Evolutionary conservation across 202 grass and related monocot species (phyloP), one percentile per base, ranked within the genome.

Genomic region (Carex sylvatica): DNA sequence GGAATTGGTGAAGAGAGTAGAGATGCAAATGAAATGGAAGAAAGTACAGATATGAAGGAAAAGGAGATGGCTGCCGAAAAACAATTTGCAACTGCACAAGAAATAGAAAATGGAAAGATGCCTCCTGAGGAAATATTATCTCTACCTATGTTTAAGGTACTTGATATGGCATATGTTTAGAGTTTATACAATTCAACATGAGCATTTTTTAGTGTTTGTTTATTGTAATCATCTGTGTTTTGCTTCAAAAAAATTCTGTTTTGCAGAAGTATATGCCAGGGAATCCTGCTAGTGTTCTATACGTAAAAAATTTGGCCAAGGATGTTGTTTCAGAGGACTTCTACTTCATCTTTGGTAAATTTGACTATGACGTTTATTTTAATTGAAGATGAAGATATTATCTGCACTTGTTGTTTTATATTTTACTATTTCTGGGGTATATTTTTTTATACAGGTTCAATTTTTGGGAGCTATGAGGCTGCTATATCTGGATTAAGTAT

Each of bases 61-160:
- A 76, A 75, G 14, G 64, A 66, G 42, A 31, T 30, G 82, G 36
- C 84, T 66, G 75, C 87, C 80, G 69, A 88, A 83, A 93, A 86
- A 36, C 68, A 77, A 58, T 91, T 91, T 86, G 85, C 89, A 61
- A 84, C 86, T 26, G 58, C 92, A 54, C 85, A 91, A 61, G 95
- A 94, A 90, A 93, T 94, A 75, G 89, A 87, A 81, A 91, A 79
- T 76, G 89, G 91, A 19, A 98, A 91, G 91, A 76, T 98, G 82
- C 87, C 89, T 14, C 88, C 86, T 11, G 90, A 98, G 80, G 92
- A 94, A 82, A 94, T 98, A 90, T 84, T 94, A 82, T 98, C 90
- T 73, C 92, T 94, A 81, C 90, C 92, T 40, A 98, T 94, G 92
- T 98, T 98, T 64, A 93, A 98, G 95, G 94, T 97, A 92, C 46